Base-by-base conservation (phyloP, 352 stramenopile genomes). In the Phytophthora pini region DNA sequence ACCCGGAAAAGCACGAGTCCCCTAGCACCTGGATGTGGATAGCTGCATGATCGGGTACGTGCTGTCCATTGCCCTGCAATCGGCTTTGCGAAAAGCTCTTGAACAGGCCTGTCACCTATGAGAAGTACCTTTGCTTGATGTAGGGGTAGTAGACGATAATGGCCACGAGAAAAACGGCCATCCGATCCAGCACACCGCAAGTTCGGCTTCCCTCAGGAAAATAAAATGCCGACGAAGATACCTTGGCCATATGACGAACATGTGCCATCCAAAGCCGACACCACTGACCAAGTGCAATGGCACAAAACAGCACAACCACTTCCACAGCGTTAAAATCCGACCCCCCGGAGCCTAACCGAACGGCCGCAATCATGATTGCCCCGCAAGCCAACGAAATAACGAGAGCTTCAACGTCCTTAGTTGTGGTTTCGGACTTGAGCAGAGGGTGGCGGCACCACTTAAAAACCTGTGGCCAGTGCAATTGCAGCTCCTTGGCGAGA, bases 91-190 rank as follows among this genome's bases (percentile, higher is more conserved):
- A 50, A 50, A 9, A 13, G 12, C 10, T 11, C 31, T 50, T 45
- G 50, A 57, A 9, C 26, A 47, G 17, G 9, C 29, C 20, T 4
- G n/a, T 11, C 47, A 46, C 24, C 17, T 61, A 75, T 31, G 51
- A 61, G 38, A 74, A 70, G 13, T 66, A 76, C 24, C 52, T 63
- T 54, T 82, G 65, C 65, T 84, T 84, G 49, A 78, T 61, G 41
- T 85, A 84, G 43, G 79, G 76, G 46, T 85, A 80, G 43, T 79
- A 87, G 29, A 84, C 68, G 27, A 84, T 70, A 32, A 74, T 68
- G 24, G 71, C 71, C 36, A 85, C 68, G 34, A 80, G 70, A 50
- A 87, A 82, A 17, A 81, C 61, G 2, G 68, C 64, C 52, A 78
- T 73, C 20, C 68, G 70, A 65, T 84, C 79, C 17, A 87, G 63